Conservation (phyloP, 139 green algal genomes). For the Coccomyxa sp. region DNA sequence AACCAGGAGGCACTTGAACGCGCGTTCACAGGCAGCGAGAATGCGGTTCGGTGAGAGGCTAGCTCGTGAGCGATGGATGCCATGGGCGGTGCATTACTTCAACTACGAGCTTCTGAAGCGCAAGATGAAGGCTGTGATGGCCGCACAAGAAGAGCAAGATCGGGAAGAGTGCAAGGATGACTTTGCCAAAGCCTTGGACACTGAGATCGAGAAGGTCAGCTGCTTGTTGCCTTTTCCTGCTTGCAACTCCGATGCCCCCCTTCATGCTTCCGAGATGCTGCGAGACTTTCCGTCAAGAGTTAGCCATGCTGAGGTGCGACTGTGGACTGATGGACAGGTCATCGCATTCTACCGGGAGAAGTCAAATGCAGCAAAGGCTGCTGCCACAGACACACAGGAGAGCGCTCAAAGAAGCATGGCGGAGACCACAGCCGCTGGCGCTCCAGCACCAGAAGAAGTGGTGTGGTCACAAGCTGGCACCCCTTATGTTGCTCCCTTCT, state of each 20-base stretch:
- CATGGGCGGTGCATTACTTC: slow-evolving; percentile 13
- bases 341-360: slow-evolving; percentile 12
- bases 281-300: too few species aligned
- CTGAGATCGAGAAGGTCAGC: slow-evolving; percentile 18
- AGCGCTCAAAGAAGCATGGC: background rate
- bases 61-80: background rate
- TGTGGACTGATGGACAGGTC: background rate
- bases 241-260: too few species aligned
- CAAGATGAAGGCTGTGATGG: slow-evolving; percentile 12
- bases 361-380: background rate
- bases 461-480: background rate
- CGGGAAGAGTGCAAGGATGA: background rate
- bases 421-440: background rate
- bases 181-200: slow-evolving; percentile 3
- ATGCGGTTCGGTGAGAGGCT: background rate
- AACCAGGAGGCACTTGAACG: too few species aligned
- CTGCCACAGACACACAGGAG: background rate
- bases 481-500: background rate
- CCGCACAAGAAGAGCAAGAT: background rate
- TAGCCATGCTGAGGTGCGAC: too few species aligned
- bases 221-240: background rate
- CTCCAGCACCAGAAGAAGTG: background rate
- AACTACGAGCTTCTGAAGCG: slow-evolving; percentile 20
- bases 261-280: too few species aligned
- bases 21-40: background rate